These are phyloP conservation scores for Lunularia cruciata DNA, from an alignment of 225 moss, liverwort and hornwort species.

Conservation along the genomic window DNA sequence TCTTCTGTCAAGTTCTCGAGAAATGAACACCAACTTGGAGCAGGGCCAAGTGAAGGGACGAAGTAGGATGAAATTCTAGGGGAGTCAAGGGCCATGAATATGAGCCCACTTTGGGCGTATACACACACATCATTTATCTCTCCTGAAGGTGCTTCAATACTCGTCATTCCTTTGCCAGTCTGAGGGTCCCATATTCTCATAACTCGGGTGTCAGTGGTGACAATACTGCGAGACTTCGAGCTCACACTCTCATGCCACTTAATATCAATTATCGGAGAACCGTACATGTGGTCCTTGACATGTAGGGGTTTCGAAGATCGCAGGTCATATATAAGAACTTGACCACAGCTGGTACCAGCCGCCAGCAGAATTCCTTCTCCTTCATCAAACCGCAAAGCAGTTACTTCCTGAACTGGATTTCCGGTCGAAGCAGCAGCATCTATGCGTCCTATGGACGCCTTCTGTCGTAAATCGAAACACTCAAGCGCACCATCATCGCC, in stretches of 20 bases:
- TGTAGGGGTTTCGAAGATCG: slow-evolving; percentile 78
- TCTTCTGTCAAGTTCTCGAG: slow-evolving; percentile 95
- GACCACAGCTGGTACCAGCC: slow-evolving; percentile 85
- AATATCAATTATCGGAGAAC: slow-evolving; percentile 79
- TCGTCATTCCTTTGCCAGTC: slow-evolving; percentile 78
- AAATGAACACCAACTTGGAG: slow-evolving; percentile 92
- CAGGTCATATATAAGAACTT: slow-evolving; percentile 85
- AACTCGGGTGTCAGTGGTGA: slow-evolving; percentile 77
- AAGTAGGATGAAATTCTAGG: slow-evolving; percentile 87
- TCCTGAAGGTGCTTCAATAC: slow-evolving; percentile 82
- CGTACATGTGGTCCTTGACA: slow-evolving; percentile 97
- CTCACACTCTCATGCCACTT: slow-evolving; percentile 95
- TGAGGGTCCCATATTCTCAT: slow-evolving; percentile 90
- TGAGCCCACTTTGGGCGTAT: slow-evolving; percentile 71
- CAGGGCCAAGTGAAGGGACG: slow-evolving; percentile 85
- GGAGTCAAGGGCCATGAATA: slow-evolving; percentile 93
- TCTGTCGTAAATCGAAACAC: slow-evolving; percentile 93
- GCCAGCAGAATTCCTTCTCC: slow-evolving; percentile 90
- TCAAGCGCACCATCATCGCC: slow-evolving; percentile 94
- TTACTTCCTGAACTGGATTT: slow-evolving; percentile 71
- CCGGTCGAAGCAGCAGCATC: slow-evolving; percentile 54
- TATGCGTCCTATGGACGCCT: slow-evolving; percentile 71
- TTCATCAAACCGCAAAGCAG: slow-evolving; percentile 87
- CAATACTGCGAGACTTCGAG: slow-evolving; percentile 63
- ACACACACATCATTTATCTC: slow-evolving; percentile 91